Base-by-base conservation (phyloP, 2,329 filamentous ascomycete species). In the Ophiosphaerella herpotricha region DNA sequence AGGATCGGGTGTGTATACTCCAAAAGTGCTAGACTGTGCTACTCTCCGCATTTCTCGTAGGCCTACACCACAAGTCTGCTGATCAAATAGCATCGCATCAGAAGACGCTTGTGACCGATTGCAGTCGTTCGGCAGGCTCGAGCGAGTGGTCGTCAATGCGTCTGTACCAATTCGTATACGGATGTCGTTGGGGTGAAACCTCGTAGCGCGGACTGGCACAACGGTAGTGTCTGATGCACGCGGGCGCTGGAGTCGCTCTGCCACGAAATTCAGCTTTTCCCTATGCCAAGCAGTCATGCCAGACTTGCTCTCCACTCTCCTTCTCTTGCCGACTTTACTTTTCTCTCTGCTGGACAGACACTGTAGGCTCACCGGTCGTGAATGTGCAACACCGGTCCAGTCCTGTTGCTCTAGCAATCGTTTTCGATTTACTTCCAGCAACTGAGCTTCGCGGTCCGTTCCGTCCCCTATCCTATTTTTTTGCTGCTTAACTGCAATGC, bases 1-100 rank as follows among this genome's bases (percentile, higher is more conserved):
- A 18, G n/a, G 34, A 36, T 36, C 34, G 18, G 18, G 34, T 35
- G 33, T 45, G 44, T 38, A 46, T 36, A 7, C 24, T 35, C 42
- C 34, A 35, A 34, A 46, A 26, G 40, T 46, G 33, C 13, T 54
- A 41, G 26, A 34, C 37, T 43, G 45, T 38, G 35, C 44, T 37
- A 24, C n/a, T n/a, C 36, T 12, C 16, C 36, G 14, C 33, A 50
- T 46, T 42, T 38, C 39, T 31, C 18, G 31, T 39, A 40, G 45
- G 38, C 41, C 43, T 52, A 51, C 49, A 43, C 57, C 49, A 32
- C 46, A 16, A 18, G 39, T 41, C 44, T 67, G 54, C 41, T 68
- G 57, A 42, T 72, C 71, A 43, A 74, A 70, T 8, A 74, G 60
- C 70, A 75, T 74, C 21, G 60, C 46, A 29, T 73, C 69, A 7